phyloP scores from a whole-genome alignment of 208 protist genomes.

The Lotmaria passim region DNA sequence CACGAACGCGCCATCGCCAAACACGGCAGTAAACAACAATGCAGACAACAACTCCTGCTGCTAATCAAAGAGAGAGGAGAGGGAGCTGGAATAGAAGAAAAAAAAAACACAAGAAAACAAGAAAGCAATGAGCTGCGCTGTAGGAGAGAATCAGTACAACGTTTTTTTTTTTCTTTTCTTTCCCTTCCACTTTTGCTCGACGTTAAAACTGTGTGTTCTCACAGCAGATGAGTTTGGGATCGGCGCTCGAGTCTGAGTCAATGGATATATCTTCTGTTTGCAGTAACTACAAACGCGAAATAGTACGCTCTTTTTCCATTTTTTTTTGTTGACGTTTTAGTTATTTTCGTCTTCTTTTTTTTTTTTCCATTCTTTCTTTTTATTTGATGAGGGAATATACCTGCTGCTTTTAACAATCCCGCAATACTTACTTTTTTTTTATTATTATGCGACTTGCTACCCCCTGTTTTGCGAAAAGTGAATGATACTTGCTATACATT shows the following conservation, averaged over 20 bases:
- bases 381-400: no score
- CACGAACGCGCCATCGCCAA: slow-evolving; percentile 12
- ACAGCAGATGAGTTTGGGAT: no score
- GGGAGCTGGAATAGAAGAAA: background rate
- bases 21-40: slow-evolving; percentile 8
- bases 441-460: no score
- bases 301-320: slow-evolving; percentile 14
- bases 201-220: background rate
- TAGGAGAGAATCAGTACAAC: background rate
- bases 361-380: no score
- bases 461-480: no score
- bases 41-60: background rate
- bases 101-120: background rate
- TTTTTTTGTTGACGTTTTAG: slow-evolving; percentile 18
- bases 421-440: no score
- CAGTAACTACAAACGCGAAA: no score
- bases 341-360: no score
- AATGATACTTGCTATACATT: no score
- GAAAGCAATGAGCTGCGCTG: background rate
- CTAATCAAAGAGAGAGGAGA: background rate
- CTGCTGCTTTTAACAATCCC: no score
- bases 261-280: no score
- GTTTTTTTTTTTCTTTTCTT: background rate
- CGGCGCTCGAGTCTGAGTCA: no score
- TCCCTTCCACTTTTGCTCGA: background rate